These are phyloP conservation scores for Excoecaria cochinchinensis DNA, from an alignment of 345 rosid genomes.

Conservation along the genomic window DNA sequence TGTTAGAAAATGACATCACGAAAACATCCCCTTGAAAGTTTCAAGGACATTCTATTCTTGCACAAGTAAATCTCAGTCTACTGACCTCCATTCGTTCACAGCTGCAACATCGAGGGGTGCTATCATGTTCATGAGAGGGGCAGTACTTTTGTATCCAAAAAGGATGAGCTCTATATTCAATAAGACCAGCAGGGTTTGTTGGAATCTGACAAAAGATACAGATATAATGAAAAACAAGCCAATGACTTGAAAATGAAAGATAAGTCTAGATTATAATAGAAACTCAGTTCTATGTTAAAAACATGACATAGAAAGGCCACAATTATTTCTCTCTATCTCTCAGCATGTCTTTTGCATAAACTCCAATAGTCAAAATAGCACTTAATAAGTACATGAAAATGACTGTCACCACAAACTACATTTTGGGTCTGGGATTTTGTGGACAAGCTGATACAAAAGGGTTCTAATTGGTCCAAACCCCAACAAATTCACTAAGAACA, in stretches of 20 bases:
- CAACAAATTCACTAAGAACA: no score
- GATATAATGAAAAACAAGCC: constrained; percentile 27
- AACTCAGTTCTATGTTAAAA: constrained; percentile 15
- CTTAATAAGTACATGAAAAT: no score
- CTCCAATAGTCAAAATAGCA: no score
- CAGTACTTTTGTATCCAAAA: constrained; percentile 40
- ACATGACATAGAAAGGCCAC: neutral
- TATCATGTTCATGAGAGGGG: constrained; percentile 37
- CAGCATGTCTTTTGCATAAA: no score
- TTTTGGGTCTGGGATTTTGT: no score
- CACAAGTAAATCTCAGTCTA: constrained; percentile 15
- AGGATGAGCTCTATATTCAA: constrained; percentile 39
- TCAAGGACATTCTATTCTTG: neutral
- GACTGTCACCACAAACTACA: no score
- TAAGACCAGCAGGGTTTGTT: constrained; percentile 33
- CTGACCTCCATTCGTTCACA: constrained; percentile 47
- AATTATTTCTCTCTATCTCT: neutral
- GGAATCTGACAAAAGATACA: constrained; percentile 35
- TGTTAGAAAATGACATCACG: neutral
- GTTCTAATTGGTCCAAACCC: no score
- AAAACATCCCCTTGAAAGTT: neutral
- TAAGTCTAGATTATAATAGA: no score
- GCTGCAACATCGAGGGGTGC: constrained; percentile 38
- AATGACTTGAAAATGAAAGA: constrained; percentile 8
- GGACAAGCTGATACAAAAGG: no score